A percentile compares a stretch with the other conserved stretches of the same genome.
Conservation (phyloP, 352 stramenopile genomes). For the Phytophthora megakarya region DNA sequence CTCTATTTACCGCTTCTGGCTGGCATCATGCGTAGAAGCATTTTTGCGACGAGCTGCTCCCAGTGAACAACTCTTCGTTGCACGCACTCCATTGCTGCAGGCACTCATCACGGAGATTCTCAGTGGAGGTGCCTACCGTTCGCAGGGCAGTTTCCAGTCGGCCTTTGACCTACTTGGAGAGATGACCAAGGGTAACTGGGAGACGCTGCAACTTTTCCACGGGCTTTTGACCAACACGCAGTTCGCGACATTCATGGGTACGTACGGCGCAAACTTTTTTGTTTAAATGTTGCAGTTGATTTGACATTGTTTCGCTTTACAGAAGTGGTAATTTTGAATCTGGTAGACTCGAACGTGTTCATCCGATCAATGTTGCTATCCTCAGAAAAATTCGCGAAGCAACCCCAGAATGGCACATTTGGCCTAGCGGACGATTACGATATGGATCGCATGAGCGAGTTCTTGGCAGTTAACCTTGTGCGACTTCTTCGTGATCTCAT, state of each 20-base stretch:
- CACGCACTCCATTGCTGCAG: constrained; percentile 85
- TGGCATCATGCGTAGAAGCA: constrained; percentile 95
- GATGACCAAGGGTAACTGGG: constrained; percentile 94
- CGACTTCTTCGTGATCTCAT: constrained; percentile 94
- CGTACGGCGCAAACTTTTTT: constrained; percentile 23
- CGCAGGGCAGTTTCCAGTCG: constrained; percentile 93
- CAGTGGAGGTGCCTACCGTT: constrained; percentile 76
- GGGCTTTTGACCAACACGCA: constrained; percentile 83
- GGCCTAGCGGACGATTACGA: constrained; percentile 55
- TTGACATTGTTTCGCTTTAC: constrained; percentile 19
- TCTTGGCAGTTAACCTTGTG: constrained; percentile 89
- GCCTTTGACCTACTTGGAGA: constrained; percentile 96
- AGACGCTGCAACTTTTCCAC: constrained; percentile 92
- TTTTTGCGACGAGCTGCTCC: constrained; percentile 90
- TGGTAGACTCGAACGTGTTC: constrained; percentile 98
- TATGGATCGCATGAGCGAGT: constrained; percentile 86
- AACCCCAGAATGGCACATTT: constrained; percentile 42
- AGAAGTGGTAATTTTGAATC: constrained; percentile 93
- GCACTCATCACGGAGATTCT: constrained; percentile 91
- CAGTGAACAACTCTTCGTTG: constrained; percentile 92
- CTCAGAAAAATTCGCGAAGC: constrained; percentile 68
- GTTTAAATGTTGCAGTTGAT: neutral
- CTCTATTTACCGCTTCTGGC: constrained; percentile 96
- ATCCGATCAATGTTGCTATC: constrained; percentile 92
- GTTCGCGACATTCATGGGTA: constrained; percentile 91